These are phyloP conservation scores for Chamaecyparis obtusa DNA, from an alignment of 75 land plant species.

Conservation along the genomic window DNA sequence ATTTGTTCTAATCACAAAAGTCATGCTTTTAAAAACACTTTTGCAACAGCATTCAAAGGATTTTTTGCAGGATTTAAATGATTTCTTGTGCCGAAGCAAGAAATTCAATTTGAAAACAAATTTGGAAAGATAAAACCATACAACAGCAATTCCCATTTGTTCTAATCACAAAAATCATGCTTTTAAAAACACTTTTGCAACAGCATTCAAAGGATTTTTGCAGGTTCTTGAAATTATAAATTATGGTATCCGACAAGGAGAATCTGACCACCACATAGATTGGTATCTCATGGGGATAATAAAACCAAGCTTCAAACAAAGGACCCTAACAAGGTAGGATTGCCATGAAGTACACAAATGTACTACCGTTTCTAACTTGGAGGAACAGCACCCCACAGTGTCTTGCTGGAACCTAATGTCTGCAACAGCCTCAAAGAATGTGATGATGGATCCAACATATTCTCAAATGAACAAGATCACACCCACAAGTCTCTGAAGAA, in stretches of 20 bases:
- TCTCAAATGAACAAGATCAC: no score
- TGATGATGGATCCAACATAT: no score
- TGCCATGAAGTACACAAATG: no score
- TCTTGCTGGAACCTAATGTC: no score
- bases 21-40: background rate
- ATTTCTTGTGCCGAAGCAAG: background rate
- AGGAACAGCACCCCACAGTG: no score
- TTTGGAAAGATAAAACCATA: background rate
- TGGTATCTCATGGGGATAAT: no score
- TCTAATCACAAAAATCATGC: background rate
- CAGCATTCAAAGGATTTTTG: background rate
- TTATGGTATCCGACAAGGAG: background rate
- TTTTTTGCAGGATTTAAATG: background rate
- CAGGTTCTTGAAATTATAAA: background rate
- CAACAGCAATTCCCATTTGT: background rate
- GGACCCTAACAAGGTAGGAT: no score
- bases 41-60: background rate
- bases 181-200: background rate
- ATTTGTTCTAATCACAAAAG: background rate
- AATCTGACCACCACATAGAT: background rate
- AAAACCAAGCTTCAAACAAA: no score
- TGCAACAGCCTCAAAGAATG: no score
- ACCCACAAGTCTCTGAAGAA: no score
- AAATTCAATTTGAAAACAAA: background rate
- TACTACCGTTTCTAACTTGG: no score